Evolutionary conservation across 106 monocot genomes (phyloP).

Genomic region (Triglochin maritima): DNA sequence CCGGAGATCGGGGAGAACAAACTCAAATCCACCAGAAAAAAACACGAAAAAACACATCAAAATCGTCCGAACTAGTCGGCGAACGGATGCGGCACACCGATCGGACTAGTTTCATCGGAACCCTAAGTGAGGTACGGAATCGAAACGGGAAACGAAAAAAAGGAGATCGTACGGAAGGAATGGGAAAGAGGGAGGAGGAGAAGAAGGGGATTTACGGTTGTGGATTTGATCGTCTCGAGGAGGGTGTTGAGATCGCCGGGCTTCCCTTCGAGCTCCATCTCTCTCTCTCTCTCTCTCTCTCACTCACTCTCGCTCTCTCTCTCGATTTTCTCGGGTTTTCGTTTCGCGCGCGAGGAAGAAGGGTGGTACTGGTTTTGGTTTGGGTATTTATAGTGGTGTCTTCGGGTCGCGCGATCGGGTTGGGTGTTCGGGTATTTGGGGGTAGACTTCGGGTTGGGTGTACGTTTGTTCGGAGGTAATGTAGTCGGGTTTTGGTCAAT

Average conservation of each 20-base stretch:
- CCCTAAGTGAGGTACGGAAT: too few species aligned
- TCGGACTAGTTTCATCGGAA: not conserved
- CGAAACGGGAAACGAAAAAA: too few species aligned
- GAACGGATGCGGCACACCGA: not conserved
- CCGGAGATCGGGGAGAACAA: not conserved
- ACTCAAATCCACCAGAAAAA: not conserved
- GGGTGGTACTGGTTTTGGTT: too few species aligned
- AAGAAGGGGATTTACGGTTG: not conserved
- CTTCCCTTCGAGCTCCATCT: constrained; percentile 4
- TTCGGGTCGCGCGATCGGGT: too few species aligned
- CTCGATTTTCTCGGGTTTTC: not conserved
- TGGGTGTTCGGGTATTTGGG: too few species aligned
- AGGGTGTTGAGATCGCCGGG: constrained; percentile 1
- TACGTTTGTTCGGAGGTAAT: too few species aligned
- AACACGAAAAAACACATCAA: not conserved
- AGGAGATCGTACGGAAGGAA: too few species aligned
- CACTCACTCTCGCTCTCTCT: too few species aligned
- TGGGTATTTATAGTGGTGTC: too few species aligned
- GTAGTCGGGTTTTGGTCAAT: too few species aligned
- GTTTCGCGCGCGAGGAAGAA: too few species aligned
- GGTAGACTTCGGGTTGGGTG: too few species aligned
- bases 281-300: not conserved
- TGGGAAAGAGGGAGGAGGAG: not conserved
- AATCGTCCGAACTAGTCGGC: not conserved
- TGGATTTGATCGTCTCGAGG: constrained; percentile 5